Evolutionary conservation across 192 early-diverging fungal species (phyloP).

Genomic region (Funneliformis geosporum): DNA sequence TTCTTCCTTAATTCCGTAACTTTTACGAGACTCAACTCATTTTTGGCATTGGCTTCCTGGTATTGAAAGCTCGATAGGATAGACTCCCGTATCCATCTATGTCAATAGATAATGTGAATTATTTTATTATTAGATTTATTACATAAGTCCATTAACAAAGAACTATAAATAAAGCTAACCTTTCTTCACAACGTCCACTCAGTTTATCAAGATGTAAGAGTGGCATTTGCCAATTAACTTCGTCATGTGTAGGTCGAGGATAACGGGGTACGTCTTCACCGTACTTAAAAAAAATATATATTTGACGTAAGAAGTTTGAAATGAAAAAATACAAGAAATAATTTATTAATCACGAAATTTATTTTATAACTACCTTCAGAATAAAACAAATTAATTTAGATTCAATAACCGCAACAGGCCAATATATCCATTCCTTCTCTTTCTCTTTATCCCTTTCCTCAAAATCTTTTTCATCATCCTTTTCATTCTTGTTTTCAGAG

Average conservation of each 20-base stretch:
- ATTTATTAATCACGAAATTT: not conserved
- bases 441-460: not conserved
- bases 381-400: conserved; percentile 71
- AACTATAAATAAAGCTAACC: conserved; percentile 31
- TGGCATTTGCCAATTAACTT: conserved; percentile 69
- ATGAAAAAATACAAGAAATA: conserved; percentile 13
- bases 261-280: conserved; percentile 61
- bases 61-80: conserved; percentile 59
- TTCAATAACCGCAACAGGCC: conserved; percentile 83
- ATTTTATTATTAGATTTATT: conserved; percentile 30
- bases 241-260: conserved; percentile 69
- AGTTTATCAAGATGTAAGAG: conserved; percentile 56
- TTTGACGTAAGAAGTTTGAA: not conserved
- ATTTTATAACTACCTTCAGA: conserved; percentile 55
- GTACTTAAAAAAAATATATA: conserved; percentile 39
- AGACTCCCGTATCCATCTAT: conserved; percentile 48
- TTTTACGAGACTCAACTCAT: conserved; percentile 31
- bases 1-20: conserved; percentile 48
- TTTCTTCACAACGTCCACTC: conserved; percentile 42
- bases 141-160: not conserved
- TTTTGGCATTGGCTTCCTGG: conserved; percentile 54
- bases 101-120: conserved; percentile 43
- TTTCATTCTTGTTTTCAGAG: not conserved
- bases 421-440: conserved; percentile 57
- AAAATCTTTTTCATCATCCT: not conserved